phyloP scores from a whole-genome alignment of 2,329 filamentous ascomycete genomes.

The Aureobasidium sp. region DNA sequence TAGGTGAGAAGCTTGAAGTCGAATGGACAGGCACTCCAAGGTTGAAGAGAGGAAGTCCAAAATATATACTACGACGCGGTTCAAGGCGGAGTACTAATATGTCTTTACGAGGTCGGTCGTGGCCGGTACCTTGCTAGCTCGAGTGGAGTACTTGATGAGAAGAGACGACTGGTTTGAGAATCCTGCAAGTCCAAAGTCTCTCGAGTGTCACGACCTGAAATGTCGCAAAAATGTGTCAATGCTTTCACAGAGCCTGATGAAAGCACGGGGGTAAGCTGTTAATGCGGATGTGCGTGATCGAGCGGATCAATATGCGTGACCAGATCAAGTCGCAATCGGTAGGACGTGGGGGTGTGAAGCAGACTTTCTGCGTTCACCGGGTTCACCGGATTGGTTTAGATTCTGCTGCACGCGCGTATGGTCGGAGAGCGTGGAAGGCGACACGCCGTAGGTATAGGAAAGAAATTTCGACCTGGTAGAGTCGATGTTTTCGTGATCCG shows the following conservation, averaged over 20 bases:
- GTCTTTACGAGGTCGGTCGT: constrained; percentile 2
- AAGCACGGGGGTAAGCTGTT: background rate
- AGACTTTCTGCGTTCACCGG: background rate
- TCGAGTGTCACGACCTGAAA: constrained; percentile 4
- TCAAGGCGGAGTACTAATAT: background rate
- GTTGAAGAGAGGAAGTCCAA: background rate
- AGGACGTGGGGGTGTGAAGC: constrained; percentile 12
- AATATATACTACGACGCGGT: background rate
- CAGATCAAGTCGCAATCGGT: background rate
- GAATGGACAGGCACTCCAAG: background rate
- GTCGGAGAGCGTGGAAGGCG: background rate
- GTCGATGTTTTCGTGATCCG: background rate
- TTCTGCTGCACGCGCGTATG: background rate
- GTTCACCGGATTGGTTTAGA: background rate
- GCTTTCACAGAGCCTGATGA: background rate
- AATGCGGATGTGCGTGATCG: constrained; percentile 9
- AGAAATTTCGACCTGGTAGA: background rate
- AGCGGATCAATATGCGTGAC: constrained; percentile 14
- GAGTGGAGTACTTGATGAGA: background rate
- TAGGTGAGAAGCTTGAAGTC: background rate
- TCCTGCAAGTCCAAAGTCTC: constrained; percentile 10
- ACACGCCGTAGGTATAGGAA: background rate
- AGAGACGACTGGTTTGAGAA: background rate
- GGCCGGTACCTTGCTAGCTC: constrained; percentile 1
- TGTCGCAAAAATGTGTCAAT: constrained; percentile 5